These are phyloP conservation scores for Backusella psychrophila DNA, from an alignment of 192 early-diverging fungal species.

Conservation along the genomic window DNA sequence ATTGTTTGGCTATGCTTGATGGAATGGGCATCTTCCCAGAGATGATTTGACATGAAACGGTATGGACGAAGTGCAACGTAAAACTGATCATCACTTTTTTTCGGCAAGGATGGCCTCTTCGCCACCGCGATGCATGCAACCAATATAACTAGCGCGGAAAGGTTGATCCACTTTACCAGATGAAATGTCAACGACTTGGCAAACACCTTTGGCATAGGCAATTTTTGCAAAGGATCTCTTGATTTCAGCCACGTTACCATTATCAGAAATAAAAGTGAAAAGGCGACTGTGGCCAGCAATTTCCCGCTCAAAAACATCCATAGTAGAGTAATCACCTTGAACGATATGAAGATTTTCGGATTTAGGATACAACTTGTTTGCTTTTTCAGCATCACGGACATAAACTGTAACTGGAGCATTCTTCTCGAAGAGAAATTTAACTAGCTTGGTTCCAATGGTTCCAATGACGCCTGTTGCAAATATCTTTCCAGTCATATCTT, in stretches of 20 bases:
- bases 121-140: background rate
- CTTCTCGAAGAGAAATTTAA: conserved; percentile 10
- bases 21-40: background rate
- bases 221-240: background rate
- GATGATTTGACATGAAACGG: conserved; percentile 13
- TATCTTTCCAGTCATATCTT: conserved; percentile 9
- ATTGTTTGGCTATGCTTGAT: background rate
- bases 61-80: conserved; percentile 24
- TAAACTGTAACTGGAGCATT: conserved; percentile 1
- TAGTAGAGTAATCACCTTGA: conserved; percentile 14
- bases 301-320: background rate
- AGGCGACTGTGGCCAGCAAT: conserved; percentile 19
- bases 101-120: background rate
- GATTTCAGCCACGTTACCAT: background rate
- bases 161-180: background rate
- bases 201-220: conserved; percentile 16
- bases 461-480: conserved; percentile 20
- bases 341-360: background rate
- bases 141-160: conserved; percentile 3
- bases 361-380: background rate
- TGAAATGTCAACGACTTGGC: conserved; percentile 29
- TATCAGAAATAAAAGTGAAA: background rate
- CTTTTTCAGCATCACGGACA: conserved; percentile 13
- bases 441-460: conserved; percentile 11
- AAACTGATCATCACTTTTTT: background rate